Percentiles rank a stretch among this genome's conserved stretches.
These are phyloP conservation scores for Amborella trichopoda DNA, from an alignment of 164 flowering plant genomes.

Conservation along the genomic window DNA sequence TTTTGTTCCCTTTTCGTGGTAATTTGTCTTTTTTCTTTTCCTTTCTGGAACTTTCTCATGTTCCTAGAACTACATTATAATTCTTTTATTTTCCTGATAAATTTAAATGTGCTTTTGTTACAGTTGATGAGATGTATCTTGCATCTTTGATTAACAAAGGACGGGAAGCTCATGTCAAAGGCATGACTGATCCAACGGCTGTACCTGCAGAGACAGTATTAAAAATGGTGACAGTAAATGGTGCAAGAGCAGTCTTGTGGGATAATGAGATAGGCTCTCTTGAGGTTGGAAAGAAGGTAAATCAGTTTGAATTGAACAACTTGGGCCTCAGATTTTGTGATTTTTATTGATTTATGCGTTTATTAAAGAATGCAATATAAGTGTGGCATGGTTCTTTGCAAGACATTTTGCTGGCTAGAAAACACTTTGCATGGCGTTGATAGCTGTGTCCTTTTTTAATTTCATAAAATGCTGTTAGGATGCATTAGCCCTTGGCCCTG, in stretches of 20 bases:
- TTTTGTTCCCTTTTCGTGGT: too few species aligned
- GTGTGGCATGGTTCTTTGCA: too few species aligned
- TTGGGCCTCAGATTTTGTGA: too few species aligned
- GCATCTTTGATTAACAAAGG: constrained; percentile 91
- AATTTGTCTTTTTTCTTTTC: background rate
- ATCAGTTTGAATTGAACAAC: background rate
- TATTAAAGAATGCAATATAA: too few species aligned
- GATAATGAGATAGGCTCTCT: constrained; percentile 85
- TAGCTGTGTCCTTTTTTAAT: too few species aligned
- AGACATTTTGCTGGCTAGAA: too few species aligned
- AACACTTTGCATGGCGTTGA: too few species aligned
- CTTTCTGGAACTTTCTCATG: background rate
- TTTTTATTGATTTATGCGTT: too few species aligned
- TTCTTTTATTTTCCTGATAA: too few species aligned
- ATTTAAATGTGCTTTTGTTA: too few species aligned
- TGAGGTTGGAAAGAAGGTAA: constrained; percentile 78
- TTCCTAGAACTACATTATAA: constrained; percentile 1
- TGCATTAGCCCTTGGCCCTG: too few species aligned
- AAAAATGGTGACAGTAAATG: constrained; percentile 72
- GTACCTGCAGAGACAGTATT: constrained; percentile 68
- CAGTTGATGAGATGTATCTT: constrained; percentile 93
- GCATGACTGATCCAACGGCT: constrained; percentile 79
- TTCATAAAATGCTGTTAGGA: too few species aligned
- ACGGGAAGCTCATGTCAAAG: constrained; percentile 50
- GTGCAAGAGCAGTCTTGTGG: constrained; percentile 84